Evolutionary conservation across 495 filamentous ascomycete species (phyloP).

Genomic region (Penicillium canescens): DNA sequence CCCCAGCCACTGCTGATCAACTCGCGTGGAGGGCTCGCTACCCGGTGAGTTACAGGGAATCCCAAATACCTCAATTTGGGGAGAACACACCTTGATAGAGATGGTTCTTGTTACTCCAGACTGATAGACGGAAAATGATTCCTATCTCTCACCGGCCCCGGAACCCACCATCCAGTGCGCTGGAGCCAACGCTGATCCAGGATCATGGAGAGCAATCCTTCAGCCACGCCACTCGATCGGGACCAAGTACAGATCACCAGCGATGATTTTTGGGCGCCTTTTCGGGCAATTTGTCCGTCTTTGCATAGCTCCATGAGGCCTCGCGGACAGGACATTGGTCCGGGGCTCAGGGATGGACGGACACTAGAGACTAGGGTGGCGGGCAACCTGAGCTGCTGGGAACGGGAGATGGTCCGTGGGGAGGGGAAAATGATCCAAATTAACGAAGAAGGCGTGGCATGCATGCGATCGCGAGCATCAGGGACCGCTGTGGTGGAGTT

Average conservation of each 20-base stretch:
- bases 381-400: slow-evolving; percentile 3
- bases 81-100: background rate
- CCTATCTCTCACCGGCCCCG: no score
- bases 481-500: slow-evolving; percentile 16
- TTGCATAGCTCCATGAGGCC: slow-evolving; percentile 7
- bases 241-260: slow-evolving; percentile 13
- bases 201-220: slow-evolving; percentile 10
- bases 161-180: no score
- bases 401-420: background rate
- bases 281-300: slow-evolving; percentile 31
- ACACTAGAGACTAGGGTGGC: slow-evolving; percentile 5
- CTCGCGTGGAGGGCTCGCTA: slow-evolving; percentile 20
- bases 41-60: slow-evolving; percentile 8
- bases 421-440: background rate
- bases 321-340: background rate
- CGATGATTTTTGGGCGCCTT: slow-evolving; percentile 19
- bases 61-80: slow-evolving; percentile 5
- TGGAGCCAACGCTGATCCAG: background rate
- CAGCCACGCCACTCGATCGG: slow-evolving; percentile 23
- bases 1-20: slow-evolving; percentile 24
- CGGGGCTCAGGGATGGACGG: slow-evolving; percentile 1
- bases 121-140: no score
- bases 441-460: slow-evolving; percentile 1
- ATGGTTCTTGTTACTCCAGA: no score
- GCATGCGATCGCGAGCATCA: slow-evolving; percentile 7